phyloP scores from a whole-genome alignment of 169 alveolate genomes.

The Cryptosporidium parvum region DNA sequence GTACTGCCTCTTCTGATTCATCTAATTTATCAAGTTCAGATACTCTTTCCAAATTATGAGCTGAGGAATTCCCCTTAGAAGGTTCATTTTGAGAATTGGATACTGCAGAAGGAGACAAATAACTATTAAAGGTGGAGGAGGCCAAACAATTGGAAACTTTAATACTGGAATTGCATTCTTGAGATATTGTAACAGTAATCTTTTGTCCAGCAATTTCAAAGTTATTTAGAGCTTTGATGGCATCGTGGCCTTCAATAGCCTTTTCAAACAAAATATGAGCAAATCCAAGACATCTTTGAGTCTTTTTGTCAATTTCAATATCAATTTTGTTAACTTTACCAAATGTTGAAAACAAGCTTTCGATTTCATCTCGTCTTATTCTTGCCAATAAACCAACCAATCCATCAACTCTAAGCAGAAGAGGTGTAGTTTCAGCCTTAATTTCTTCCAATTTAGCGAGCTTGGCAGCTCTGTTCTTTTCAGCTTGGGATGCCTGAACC shows the following conservation, averaged over 20 bases:
- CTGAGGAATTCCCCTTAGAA: slow-evolving; percentile 61
- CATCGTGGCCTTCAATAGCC: slow-evolving; percentile 95
- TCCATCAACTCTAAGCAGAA: slow-evolving; percentile 92
- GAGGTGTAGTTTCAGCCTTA: slow-evolving; percentile 91
- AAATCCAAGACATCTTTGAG: slow-evolving; percentile 91
- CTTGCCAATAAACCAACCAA: slow-evolving; percentile 89
- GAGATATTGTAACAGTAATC: slow-evolving; percentile 87
- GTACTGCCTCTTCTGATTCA: slow-evolving; percentile 81
- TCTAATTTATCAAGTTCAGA: slow-evolving; percentile 80
- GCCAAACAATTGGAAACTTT: slow-evolving; percentile 43
- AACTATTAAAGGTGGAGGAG: slow-evolving; percentile 20
- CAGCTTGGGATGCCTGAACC: slow-evolving; percentile 97
- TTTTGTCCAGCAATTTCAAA: slow-evolving; percentile 93
- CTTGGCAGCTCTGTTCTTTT: slow-evolving; percentile 97
- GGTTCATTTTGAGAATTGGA: slow-evolving; percentile 29
- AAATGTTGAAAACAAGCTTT: slow-evolving; percentile 92
- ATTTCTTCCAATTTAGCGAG: slow-evolving; percentile 91
- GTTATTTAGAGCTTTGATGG: slow-evolving; percentile 94
- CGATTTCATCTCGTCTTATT: slow-evolving; percentile 90
- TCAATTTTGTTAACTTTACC: slow-evolving; percentile 94
- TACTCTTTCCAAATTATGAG: slow-evolving; percentile 2
- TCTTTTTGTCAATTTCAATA: slow-evolving; percentile 89
- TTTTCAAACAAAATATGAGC: slow-evolving; percentile 91
- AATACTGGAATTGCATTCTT: slow-evolving; percentile 77
- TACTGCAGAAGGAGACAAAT: background rate